These are phyloP conservation scores for Mycena galericulata DNA, from an alignment of 768 basidiomycete genomes.

Conservation along the genomic window DNA sequence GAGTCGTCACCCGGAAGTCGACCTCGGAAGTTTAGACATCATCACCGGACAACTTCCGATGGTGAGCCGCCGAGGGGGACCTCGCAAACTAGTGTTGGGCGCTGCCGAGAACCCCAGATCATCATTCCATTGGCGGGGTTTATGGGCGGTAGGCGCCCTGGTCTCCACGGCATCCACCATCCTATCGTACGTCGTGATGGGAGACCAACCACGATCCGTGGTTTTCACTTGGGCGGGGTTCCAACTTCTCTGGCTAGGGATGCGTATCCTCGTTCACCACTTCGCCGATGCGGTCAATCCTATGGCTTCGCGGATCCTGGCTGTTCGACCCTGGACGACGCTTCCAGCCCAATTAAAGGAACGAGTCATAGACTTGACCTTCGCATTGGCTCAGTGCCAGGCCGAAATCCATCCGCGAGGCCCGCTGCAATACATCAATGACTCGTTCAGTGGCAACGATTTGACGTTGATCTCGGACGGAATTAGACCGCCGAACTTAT, in stretches of 20 bases:
- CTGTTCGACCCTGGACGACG: slow-evolving; percentile 14
- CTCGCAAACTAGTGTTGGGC: slow-evolving; percentile 39
- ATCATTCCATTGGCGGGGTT: slow-evolving; percentile 33
- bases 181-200: slow-evolving; percentile 38
- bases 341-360: slow-evolving; percentile 28
- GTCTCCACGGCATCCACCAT: slow-evolving; percentile 35
- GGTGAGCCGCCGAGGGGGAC: slow-evolving; percentile 33
- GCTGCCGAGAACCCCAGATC: slow-evolving; percentile 31
- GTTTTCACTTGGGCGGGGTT: slow-evolving; percentile 39
- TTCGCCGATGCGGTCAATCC: slow-evolving; percentile 28
- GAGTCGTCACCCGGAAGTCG: slow-evolving; percentile 1
- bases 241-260: slow-evolving; percentile 40
- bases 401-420: slow-evolving; percentile 37
- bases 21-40: slow-evolving; percentile 34
- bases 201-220: slow-evolving; percentile 19
- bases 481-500: slow-evolving; percentile 7
- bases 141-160: slow-evolving; percentile 40
- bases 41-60: slow-evolving; percentile 40
- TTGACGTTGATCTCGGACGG: not conserved
- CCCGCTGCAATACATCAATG: slow-evolving; percentile 27
- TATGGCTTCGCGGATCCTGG: slow-evolving; percentile 21
- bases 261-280: slow-evolving; percentile 38
- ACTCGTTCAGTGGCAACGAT: slow-evolving; percentile 2
- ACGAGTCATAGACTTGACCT: slow-evolving; percentile 34
- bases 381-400: slow-evolving; percentile 31